These are phyloP conservation scores for Acorus calamus DNA, from an alignment of 106 monocot genomes.

Conservation along the genomic window DNA sequence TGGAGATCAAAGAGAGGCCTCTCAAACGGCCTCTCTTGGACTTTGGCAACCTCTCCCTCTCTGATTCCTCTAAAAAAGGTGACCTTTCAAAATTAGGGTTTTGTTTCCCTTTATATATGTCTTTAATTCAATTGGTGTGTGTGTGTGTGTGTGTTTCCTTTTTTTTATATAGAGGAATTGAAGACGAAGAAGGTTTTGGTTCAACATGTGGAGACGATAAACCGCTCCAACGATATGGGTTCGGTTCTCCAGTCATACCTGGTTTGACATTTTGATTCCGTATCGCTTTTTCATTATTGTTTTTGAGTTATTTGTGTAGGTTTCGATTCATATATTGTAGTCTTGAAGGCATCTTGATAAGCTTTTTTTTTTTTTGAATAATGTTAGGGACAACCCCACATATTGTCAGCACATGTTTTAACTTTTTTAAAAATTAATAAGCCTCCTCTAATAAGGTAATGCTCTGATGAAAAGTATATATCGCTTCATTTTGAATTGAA, in stretches of 20 bases:
- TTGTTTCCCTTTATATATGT: no score
- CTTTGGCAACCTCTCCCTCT: slow-evolving; percentile 5
- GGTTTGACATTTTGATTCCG: background rate
- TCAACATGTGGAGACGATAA: slow-evolving; percentile 12
- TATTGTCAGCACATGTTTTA: no score
- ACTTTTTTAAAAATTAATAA: no score
- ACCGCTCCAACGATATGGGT: background rate
- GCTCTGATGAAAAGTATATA: no score
- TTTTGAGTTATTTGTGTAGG: background rate
- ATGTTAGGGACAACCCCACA: no score
- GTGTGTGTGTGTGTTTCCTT: no score
- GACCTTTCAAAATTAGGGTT: background rate
- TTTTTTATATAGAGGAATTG: background rate
- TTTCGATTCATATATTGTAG: no score
- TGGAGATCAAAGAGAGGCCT: slow-evolving; percentile 20
- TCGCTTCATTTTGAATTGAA: no score
- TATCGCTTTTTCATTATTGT: background rate
- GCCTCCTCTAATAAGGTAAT: no score
- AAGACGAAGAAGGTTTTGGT: slow-evolving; percentile 11
- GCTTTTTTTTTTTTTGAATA: no score
- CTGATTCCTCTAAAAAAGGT: slow-evolving; percentile 2
- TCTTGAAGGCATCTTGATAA: no score
- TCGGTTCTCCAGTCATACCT: slow-evolving; percentile 8
- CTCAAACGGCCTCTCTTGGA: slow-evolving; percentile 8
- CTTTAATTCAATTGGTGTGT: no score